These are phyloP conservation scores for Plasmodium cynomolgi DNA, from an alignment of 169 alveolate species.

Conservation along the genomic window DNA sequence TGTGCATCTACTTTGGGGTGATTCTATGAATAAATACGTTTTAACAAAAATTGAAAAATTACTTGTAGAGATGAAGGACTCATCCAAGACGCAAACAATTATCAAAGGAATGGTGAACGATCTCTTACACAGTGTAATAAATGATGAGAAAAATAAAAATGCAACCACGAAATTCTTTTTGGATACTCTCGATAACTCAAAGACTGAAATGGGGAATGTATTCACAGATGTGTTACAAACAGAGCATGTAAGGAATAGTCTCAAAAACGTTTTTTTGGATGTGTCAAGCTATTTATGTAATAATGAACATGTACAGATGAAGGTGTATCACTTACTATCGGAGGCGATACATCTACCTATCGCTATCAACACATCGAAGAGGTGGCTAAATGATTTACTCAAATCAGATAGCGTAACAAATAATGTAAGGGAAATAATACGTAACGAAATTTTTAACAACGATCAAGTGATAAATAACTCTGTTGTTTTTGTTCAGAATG, in stretches of 20 bases:
- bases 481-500: conserved; percentile 1
- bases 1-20: not conserved
- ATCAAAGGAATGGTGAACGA: conserved; percentile 6
- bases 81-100: not conserved
- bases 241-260: conserved; percentile 1
- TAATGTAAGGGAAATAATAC: conserved; percentile 15
- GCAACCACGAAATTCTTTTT: not conserved
- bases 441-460: conserved; percentile 24
- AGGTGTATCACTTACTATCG: not conserved
- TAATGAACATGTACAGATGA: conserved; percentile 25
- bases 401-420: conserved; percentile 16
- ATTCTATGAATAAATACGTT: conserved; percentile 1
- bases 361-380: not conserved
- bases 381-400: conserved; percentile 14
- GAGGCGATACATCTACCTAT: conserved; percentile 30
- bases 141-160: conserved; percentile 20
- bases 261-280: not conserved
- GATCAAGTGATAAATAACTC: conserved; percentile 29
- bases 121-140: not conserved
- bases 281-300: not conserved
- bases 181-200: conserved; percentile 6
- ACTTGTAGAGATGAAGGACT: conserved; percentile 9
- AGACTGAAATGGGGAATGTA: not conserved
- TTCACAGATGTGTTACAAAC: conserved; percentile 21
- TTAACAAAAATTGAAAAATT: not conserved